Conservation (phyloP, 495 filamentous ascomycete species). For the Lasiosphaeria miniovina region DNA sequence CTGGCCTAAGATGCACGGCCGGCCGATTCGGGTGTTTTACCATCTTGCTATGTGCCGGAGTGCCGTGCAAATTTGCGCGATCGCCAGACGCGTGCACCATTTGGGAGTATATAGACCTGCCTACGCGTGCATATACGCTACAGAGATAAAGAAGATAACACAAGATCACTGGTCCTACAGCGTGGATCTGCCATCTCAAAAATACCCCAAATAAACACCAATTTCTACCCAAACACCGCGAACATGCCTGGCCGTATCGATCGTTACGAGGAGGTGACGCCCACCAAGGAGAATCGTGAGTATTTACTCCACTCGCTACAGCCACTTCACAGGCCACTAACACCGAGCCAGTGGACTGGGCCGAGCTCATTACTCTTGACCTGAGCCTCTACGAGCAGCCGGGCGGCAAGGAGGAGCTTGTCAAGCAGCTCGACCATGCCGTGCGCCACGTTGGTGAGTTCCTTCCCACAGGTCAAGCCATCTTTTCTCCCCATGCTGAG, state of each 20-base stretch:
- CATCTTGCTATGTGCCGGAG: too few relatives aligned
- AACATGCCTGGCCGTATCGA: neutral
- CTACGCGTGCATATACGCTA: too few relatives aligned
- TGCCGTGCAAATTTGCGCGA: too few relatives aligned
- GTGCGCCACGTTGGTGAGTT: neutral
- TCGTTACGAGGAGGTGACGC: neutral
- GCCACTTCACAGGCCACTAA: neutral
- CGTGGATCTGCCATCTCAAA: neutral
- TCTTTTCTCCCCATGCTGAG: too few relatives aligned
- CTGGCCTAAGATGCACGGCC: too few relatives aligned
- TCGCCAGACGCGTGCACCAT: too few relatives aligned
- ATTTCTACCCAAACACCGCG: neutral
- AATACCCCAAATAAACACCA: neutral
- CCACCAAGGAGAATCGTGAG: slow-evolving; percentile 1
- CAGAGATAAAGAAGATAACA: too few relatives aligned
- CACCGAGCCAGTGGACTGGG: neutral
- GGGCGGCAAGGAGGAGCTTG: neutral
- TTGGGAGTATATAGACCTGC: too few relatives aligned
- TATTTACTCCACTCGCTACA: neutral
- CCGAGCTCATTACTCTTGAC: neutral
- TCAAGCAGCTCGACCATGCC: neutral
- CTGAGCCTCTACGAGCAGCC: neutral
- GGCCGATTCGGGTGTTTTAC: too few relatives aligned
- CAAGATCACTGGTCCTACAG: neutral
- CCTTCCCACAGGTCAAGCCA: too few relatives aligned